Base-by-base conservation (phyloP, 176 grass and related monocot genomes). In the Coix lacrymajobi region DNA sequence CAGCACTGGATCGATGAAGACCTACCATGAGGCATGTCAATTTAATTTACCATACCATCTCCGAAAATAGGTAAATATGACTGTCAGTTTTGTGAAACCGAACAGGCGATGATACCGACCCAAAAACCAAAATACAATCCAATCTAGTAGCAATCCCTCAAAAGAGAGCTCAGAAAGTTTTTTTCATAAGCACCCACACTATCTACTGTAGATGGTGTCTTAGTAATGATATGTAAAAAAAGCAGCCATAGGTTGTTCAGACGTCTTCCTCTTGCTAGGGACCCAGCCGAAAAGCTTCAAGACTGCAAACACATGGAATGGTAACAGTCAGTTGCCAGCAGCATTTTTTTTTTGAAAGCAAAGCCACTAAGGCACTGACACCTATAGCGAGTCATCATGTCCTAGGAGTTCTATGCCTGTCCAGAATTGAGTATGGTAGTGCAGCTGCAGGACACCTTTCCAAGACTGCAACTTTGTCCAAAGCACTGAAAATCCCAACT, bases 101-200 rank as follows among this genome's bases (percentile, higher is more conserved):
- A 68, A 31, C 38, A 81, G 4, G 54, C 30, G 41, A 63, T 52
- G 62, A 63, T 54, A 77, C 19, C 28, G 51, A 77, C 8, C 5
- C 39, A 69, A 57, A 60, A 76, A 69, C 62, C 61, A 11, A 81
- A 65, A 46, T 26, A 63, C 10, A 44, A 44, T 13, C 38, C 4
- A 79, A 32, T 48, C 62, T 77, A 71, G 45, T 77, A 89, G 40
- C 63, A 70, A 71, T 71, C 40, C 71, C 51, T 20, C 69, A 51
- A 74, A 79, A 37, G 36, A 41, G 69, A 84, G 69, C 54, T 38
- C 0, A 26, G 40, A 71, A 24, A 4, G 0, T 36, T 66, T 40
- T 40, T 41, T 32, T 80, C 82, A 80, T 46, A 85, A 62, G 38
- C 62, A 80, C 33, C 26, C 56, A 72, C 81, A 44, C 87, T 84